These are phyloP conservation scores for Davidsoniella neocaledoniae DNA, from an alignment of 2,329 filamentous ascomycete species.

Conservation along the genomic window DNA sequence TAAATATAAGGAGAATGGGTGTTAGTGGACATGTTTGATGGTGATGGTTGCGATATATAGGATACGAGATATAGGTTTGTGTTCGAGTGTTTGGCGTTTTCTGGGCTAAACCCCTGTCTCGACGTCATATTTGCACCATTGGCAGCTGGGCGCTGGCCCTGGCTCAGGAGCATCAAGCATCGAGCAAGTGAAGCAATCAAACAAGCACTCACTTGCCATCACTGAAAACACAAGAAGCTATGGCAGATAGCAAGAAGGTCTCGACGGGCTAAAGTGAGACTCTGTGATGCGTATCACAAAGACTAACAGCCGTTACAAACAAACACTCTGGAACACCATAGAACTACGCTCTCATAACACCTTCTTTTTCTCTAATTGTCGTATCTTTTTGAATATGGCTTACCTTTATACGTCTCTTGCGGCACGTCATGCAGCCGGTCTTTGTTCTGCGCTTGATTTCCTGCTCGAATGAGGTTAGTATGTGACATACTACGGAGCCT, in stretches of 20 bases:
- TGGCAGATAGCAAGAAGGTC: conserved; percentile 1
- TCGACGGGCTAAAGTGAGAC: not conserved
- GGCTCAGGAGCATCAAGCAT: conserved; percentile 1
- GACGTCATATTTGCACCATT: conserved; percentile 9
- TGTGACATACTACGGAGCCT: conserved; percentile 5
- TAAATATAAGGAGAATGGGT: conserved; percentile 6
- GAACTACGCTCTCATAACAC: too few relatives aligned
- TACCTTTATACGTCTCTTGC: conserved; percentile 46
- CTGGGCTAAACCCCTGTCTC: not conserved
- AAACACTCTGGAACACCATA: not conserved
- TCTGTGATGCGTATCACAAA: conserved; percentile 5
- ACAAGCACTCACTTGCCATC: not conserved
- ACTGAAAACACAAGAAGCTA: not conserved
- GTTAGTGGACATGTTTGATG: not conserved
- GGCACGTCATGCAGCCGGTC: conserved; percentile 45
- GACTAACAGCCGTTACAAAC: not conserved
- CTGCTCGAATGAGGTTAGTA: conserved; percentile 20
- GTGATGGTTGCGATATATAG: not conserved
- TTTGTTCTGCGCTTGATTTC: conserved; percentile 48
- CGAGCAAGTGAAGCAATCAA: too few relatives aligned
- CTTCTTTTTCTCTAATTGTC: too few relatives aligned
- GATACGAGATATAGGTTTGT: not conserved
- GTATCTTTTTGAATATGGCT: not conserved
- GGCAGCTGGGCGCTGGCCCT: conserved; percentile 6
- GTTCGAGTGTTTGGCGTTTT: not conserved